A percentile compares a stretch with the other conserved stretches of the same genome.
These are phyloP conservation scores for Chlamydomonas schloesseri DNA, from an alignment of 139 green algal genomes.

Conservation along the genomic window DNA sequence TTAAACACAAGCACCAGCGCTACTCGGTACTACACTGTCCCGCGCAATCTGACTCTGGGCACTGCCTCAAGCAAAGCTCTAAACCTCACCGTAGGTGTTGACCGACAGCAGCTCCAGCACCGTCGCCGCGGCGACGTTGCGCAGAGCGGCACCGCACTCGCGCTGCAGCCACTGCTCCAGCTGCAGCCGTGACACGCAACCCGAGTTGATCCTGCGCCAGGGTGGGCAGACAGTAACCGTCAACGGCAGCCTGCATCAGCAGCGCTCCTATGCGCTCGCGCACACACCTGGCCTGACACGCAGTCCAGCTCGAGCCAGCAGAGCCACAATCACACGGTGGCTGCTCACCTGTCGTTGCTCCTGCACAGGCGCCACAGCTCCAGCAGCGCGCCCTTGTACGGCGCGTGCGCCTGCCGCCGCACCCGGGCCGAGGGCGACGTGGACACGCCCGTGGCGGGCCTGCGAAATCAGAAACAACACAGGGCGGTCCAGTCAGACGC, in stretches of 20 bases:
- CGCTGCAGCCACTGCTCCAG: slow-evolving; percentile 64
- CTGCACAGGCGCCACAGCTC: slow-evolving; percentile 47
- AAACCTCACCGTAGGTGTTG: slow-evolving; percentile 60
- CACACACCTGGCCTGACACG: too few relatives aligned
- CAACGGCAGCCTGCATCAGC: too few relatives aligned
- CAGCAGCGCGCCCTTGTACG: slow-evolving; percentile 46
- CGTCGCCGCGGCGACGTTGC: slow-evolving; percentile 55
- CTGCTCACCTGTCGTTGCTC: slow-evolving; percentile 48
- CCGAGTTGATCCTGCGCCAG: slow-evolving; percentile 39
- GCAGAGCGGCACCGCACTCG: slow-evolving; percentile 49
- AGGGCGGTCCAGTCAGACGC: too few relatives aligned
- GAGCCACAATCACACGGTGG: neutral
- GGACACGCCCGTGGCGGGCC: neutral
- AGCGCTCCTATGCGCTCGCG: too few relatives aligned
- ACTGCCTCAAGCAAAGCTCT: too few relatives aligned
- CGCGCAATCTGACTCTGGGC: too few relatives aligned
- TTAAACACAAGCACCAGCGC: too few relatives aligned
- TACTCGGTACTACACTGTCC: too few relatives aligned
- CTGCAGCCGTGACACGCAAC: slow-evolving; percentile 56
- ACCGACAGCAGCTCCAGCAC: slow-evolving; percentile 62
- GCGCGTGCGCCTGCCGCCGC: slow-evolving; percentile 13
- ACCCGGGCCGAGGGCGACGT: neutral
- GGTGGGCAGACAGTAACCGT: too few relatives aligned
- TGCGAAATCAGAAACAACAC: too few relatives aligned
- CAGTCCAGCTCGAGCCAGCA: too few relatives aligned